Percentiles rank a stretch among this genome's conserved stretches.
Evolutionary conservation across 2,329 filamentous ascomycete genomes (phyloP).

Genomic region (Cladosporium cucumerinum): DNA sequence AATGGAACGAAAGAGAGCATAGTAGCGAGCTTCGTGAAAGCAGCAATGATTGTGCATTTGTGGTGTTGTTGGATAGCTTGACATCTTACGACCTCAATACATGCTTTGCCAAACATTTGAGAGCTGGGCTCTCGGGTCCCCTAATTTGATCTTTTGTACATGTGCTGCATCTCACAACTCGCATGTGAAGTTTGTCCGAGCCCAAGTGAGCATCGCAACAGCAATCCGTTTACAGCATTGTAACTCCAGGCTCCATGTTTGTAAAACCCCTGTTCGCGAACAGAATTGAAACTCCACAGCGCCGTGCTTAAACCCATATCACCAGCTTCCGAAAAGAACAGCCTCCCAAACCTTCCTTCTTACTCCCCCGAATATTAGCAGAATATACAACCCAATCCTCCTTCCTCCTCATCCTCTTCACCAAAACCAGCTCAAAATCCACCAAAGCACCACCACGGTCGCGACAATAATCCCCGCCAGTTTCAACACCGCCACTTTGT

Average conservation of each 20-base stretch:
- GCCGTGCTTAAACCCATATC: conserved; percentile 15
- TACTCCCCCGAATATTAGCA: background rate
- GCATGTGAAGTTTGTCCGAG: background rate
- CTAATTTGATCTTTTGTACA: background rate
- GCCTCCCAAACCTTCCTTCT: background rate
- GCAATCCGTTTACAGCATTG: background rate
- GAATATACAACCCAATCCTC: background rate
- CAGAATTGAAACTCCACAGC: conserved; percentile 12
- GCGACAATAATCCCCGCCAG: conserved; percentile 78
- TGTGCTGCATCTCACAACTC: background rate
- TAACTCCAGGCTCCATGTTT: background rate
- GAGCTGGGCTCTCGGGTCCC: background rate
- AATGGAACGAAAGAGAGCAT: background rate
- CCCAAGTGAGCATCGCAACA: background rate
- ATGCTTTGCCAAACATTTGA: background rate
- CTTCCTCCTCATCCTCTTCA: conserved; percentile 18
- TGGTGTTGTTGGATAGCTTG: background rate
- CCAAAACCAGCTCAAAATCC: conserved; percentile 47
- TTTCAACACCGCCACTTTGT: conserved; percentile 88
- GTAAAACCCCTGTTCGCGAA: background rate
- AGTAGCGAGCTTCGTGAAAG: background rate
- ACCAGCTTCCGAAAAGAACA: background rate
- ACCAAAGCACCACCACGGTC: conserved; percentile 71
- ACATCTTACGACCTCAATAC: background rate
- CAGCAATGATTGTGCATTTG: background rate